phyloP scores from a whole-genome alignment of 768 basidiomycete genomes.

The Tricholoma sp. region DNA sequence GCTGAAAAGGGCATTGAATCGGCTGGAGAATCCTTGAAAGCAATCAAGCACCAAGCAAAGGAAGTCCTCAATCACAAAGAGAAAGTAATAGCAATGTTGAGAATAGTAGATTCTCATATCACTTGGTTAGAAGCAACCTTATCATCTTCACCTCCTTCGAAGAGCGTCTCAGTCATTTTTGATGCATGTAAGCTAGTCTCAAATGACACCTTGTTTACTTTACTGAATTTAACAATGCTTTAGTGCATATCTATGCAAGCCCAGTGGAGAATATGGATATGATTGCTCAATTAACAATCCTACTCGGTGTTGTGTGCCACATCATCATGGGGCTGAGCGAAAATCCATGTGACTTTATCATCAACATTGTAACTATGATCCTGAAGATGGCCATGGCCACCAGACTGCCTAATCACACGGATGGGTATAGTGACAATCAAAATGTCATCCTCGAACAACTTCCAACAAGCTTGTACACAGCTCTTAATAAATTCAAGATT shows the following conservation, averaged over 20 bases:
- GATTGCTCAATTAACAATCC: neutral
- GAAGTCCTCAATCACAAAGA: neutral
- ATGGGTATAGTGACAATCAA: slow-evolving; percentile 14
- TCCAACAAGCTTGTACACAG: too few relatives aligned
- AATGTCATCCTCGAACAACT: slow-evolving; percentile 8
- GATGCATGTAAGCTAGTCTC: slow-evolving; percentile 17
- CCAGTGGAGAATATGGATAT: neutral
- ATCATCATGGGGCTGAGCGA: neutral
- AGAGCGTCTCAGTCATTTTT: neutral
- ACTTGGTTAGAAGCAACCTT: neutral
- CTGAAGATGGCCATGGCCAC: neutral
- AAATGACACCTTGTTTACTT: slow-evolving; percentile 4
- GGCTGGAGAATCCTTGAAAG: neutral
- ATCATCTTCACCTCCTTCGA: neutral
- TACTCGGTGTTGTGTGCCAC: neutral
- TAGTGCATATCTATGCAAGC: neutral
- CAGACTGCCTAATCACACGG: neutral
- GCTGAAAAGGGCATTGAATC: neutral
- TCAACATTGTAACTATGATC: neutral
- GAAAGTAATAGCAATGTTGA: neutral
- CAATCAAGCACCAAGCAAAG: neutral
- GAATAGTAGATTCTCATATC: neutral
- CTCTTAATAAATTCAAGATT: slow-evolving; percentile 8
- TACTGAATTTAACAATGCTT: neutral
- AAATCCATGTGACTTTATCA: too few relatives aligned